phyloP scores from a whole-genome alignment of 306 rosid species.

The Dalbergia cultrata region DNA sequence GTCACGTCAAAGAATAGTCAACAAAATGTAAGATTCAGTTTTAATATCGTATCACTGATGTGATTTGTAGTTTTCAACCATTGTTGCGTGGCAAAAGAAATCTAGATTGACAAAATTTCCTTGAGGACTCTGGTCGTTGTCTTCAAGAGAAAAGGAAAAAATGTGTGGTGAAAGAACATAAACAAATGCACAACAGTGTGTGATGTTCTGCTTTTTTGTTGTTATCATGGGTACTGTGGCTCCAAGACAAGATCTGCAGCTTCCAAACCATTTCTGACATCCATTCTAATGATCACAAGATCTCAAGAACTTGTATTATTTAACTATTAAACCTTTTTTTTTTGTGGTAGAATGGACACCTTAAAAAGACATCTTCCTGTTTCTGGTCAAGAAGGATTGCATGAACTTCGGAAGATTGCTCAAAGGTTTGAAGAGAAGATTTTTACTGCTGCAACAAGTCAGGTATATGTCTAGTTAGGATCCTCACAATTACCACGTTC shows the following conservation, averaged over 20 bases:
- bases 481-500: background rate
- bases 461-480: constrained; percentile 55
- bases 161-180: background rate
- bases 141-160: background rate
- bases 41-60: constrained; percentile 23
- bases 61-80: background rate
- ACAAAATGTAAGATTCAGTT: constrained; percentile 57
- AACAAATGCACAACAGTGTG: constrained; percentile 6
- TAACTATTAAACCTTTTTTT: constrained; percentile 37
- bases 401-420: constrained; percentile 80
- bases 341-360: constrained; percentile 72
- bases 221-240: background rate
- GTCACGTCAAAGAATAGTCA: constrained; percentile 64
- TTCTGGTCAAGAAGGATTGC: constrained; percentile 77
- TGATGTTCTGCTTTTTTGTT: background rate
- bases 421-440: constrained; percentile 88
- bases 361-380: constrained; percentile 83
- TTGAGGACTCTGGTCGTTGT: background rate
- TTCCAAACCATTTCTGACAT: background rate
- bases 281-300: constrained; percentile 10
- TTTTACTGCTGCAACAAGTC: constrained; percentile 72
- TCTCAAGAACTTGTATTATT: constrained; percentile 12
- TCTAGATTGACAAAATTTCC: background rate
- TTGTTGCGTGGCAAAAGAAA: constrained; percentile 22
- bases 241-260: background rate